Percentiles rank a stretch among this genome's conserved stretches.
phyloP scores from a whole-genome alignment of 108 stramenopile species.

The Stephanodiscus minutulus region DNA sequence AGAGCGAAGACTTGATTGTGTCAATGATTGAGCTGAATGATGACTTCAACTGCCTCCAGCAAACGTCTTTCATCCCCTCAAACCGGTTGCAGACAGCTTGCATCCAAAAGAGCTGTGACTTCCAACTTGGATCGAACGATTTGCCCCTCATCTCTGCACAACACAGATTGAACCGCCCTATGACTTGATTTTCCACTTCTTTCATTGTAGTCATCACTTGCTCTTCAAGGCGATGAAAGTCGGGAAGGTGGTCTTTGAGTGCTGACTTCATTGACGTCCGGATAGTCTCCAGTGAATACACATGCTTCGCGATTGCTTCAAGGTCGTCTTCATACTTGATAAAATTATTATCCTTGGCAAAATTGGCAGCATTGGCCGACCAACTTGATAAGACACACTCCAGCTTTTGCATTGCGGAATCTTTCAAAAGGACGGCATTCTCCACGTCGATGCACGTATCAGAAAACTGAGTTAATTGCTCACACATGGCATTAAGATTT shows the following conservation, averaged over 20 bases:
- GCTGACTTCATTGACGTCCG: neutral
- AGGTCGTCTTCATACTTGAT: conserved; percentile 19
- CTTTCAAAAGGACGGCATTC: neutral
- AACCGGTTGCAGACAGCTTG: conserved; percentile 12
- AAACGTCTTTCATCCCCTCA: neutral
- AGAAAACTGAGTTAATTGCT: conserved; percentile 18
- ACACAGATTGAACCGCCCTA: neutral
- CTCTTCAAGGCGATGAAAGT: conserved; percentile 5
- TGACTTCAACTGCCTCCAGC: conserved; percentile 5
- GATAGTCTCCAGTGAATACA: conserved; percentile 9
- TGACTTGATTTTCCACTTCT: conserved; percentile 11
- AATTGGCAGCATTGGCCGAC: conserved; percentile 9
- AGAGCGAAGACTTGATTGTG: conserved; percentile 17
- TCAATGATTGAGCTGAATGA: conserved; percentile 7
- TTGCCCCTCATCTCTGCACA: conserved; percentile 12
- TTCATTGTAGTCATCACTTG: neutral
- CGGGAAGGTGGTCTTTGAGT: neutral
- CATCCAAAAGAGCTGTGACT: conserved; percentile 25
- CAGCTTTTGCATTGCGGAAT: conserved; percentile 5
- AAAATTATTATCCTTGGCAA: neutral
- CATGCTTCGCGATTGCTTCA: conserved; percentile 10
- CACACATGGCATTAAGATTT: conserved; percentile 15
- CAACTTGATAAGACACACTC: conserved; percentile 6
- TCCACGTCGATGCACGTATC: neutral
- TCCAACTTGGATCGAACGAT: conserved; percentile 7